phyloP scores from a whole-genome alignment of 1,284 basidiomycete genomes.

The Amylostereum chailletii region DNA sequence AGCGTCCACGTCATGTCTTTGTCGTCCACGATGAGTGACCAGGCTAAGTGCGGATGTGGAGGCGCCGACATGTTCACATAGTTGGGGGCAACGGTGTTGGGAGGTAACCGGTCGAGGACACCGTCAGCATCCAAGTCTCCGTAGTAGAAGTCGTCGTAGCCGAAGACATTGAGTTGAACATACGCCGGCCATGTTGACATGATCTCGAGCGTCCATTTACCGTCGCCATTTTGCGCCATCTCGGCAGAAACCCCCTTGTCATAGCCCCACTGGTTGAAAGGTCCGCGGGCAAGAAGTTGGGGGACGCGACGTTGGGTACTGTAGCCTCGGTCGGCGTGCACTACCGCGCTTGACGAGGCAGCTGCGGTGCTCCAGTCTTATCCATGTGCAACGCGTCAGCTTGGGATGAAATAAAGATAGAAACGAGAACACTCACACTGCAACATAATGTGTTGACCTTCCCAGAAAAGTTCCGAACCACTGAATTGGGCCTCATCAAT shows the following conservation, averaged over 20 bases:
- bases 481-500: conserved; percentile 54
- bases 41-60: conserved; percentile 73
- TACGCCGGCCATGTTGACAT: conserved; percentile 85
- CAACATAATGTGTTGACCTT: conserved; percentile 76
- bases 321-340: conserved; percentile 73
- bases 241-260: conserved; percentile 68
- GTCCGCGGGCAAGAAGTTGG: conserved; percentile 77
- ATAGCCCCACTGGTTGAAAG: conserved; percentile 87
- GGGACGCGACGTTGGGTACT: conserved; percentile 65
- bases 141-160: conserved; percentile 84
- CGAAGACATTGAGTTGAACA: conserved; percentile 83
- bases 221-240: conserved; percentile 55
- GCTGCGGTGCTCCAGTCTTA: conserved; percentile 70
- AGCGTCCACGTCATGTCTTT: conserved; percentile 68
- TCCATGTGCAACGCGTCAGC: not conserved
- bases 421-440: conserved; percentile 52
- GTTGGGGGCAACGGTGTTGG: conserved; percentile 78
- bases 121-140: conserved; percentile 84
- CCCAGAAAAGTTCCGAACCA: conserved; percentile 61
- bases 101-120: conserved; percentile 81
- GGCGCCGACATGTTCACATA: conserved; percentile 86
- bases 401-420: not conserved
- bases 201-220: conserved; percentile 73
- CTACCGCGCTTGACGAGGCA: conserved; percentile 52
- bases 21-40: conserved; percentile 78